phyloP scores from a whole-genome alignment of 2,329 filamentous ascomycete genomes.

The Botrytis fragariae region DNA sequence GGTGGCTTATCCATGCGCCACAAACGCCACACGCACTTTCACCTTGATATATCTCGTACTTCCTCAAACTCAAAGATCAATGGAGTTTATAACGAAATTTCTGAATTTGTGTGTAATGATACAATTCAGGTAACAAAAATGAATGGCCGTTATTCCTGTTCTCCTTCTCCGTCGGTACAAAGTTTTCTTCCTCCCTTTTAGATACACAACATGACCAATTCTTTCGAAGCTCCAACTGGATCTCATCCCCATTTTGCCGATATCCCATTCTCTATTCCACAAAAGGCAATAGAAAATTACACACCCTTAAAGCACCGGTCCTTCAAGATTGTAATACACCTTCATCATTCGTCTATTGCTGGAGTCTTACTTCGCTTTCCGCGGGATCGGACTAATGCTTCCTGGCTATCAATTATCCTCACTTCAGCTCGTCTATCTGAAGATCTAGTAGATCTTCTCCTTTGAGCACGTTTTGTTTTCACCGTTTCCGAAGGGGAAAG shows the following conservation, averaged over 20 bases:
- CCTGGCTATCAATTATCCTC: background rate
- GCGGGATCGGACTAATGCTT: background rate
- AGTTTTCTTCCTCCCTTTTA: background rate
- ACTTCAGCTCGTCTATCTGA: background rate
- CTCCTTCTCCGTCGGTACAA: background rate
- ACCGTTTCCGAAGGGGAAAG: background rate
- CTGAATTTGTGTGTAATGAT: background rate
- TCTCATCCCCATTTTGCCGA: background rate
- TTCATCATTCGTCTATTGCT: background rate
- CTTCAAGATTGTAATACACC: background rate
- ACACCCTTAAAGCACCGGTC: background rate
- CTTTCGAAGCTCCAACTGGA: background rate
- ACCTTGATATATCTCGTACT: background rate
- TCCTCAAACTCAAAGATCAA: background rate
- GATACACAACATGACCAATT: background rate
- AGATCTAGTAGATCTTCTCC: conserved; percentile 6
- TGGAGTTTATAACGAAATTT: background rate
- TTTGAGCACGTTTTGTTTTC: background rate
- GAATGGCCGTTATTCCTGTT: background rate
- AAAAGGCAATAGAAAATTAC: background rate
- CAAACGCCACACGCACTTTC: background rate
- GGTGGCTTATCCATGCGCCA: background rate
- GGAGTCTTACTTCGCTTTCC: background rate
- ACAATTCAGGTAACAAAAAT: background rate
- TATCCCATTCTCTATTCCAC: background rate